Base-by-base conservation (phyloP, 345 rosid genomes). In the Hypericum perforatum region DNA sequence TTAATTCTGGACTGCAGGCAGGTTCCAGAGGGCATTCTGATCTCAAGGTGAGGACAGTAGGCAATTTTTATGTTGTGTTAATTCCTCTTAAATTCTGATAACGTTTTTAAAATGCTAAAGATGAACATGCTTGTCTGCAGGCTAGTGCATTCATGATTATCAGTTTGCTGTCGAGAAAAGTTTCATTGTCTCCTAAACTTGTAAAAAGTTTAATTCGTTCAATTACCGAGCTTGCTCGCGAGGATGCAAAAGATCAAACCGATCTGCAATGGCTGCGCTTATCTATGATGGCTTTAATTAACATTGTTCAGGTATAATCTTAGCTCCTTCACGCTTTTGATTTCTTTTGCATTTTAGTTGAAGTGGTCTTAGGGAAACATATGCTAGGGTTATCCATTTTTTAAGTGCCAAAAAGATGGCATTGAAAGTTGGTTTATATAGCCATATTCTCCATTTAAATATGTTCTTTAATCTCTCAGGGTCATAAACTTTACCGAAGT, bases 81-180 rank as follows among this genome's bases (percentile, higher is more conserved):
- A 8, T 39, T 22, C 41, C 49, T 68, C 60, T 54, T 13, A 22
- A 1, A 22, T 22, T 22, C 32, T 22, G 32, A 22, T 1, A 22
- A 22, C 32, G 32, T 22, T 22, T 22, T 22, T 22, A 22, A 4
- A 22, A 1, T 22, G 32, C 32, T 22, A 22, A 22, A 22, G 32
- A 22, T 22, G 32, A 22, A 22, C 32, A 22, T 22, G 32, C 32
- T 4, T 22, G 32, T 22, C 32, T 75, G 54, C 66, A 92, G 98
- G 97, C 98, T 48, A 82, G 94, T 76, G 79, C 91, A 47, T 72
- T 92, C 64, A 92, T 92, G 94, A 76, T 83, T 76, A 80, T 80
- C 54, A 77, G 91, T 52, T 64, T 83, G 54, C 73, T 92, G 57
- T 85, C 91, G 45, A 77, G 67, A 68, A 85, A 82, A 78, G 83